phyloP scores from a whole-genome alignment of 2,329 filamentous ascomycete species.

The Botrytis hyacinthi region DNA sequence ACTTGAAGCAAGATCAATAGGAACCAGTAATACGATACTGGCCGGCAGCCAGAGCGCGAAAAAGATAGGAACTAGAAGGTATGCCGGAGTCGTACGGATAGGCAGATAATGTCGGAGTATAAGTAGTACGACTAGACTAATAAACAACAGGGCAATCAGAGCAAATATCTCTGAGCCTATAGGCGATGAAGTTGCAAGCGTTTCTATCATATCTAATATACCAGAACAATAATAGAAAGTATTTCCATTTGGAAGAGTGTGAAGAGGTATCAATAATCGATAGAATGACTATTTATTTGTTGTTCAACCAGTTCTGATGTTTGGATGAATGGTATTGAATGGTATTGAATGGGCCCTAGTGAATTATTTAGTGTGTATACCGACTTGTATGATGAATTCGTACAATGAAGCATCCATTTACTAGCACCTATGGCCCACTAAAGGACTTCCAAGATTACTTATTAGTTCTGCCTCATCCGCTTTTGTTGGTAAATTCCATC shows the following conservation, averaged over 20 bases:
- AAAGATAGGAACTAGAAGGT: constrained; percentile 89
- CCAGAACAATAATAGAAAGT: background rate
- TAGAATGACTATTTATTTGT: background rate
- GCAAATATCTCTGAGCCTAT: constrained; percentile 80
- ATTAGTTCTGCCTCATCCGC: background rate
- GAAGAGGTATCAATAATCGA: background rate
- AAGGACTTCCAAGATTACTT: background rate
- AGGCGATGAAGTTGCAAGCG: constrained; percentile 55
- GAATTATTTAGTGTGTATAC: background rate
- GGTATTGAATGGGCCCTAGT: background rate
- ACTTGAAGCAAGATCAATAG: constrained; percentile 90
- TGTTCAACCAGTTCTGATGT: background rate
- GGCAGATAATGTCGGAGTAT: constrained; percentile 89
- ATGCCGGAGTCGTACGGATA: constrained; percentile 83
- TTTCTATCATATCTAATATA: constrained; percentile 28
- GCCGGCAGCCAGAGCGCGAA: constrained; percentile 91
- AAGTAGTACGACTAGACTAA: constrained; percentile 75
- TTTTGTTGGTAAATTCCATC: background rate
- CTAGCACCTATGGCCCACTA: background rate
- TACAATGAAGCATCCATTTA: background rate
- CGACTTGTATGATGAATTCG: background rate
- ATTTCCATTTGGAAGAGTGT: constrained; percentile 9
- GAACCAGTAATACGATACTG: constrained; percentile 86
- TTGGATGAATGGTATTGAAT: background rate
- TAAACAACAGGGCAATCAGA: constrained; percentile 65